Evolutionary conservation across 1,284 basidiomycete species (phyloP).

Genomic region (Boletus sp.): DNA sequence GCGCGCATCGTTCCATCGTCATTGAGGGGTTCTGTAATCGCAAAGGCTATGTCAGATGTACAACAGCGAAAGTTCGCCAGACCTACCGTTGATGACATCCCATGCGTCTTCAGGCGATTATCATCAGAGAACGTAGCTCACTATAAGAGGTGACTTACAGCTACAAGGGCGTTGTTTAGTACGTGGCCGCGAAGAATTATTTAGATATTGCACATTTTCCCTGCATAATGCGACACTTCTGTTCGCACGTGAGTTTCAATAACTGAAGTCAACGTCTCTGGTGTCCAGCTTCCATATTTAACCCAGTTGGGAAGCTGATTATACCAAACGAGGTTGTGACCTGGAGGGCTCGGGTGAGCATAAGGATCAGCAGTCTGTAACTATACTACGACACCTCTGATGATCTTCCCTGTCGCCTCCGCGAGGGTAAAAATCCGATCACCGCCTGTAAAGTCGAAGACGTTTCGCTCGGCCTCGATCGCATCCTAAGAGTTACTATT

Average conservation of each 20-base stretch:
- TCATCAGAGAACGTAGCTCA: background rate
- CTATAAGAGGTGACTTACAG: slow-evolving; percentile 10
- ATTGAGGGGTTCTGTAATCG: slow-evolving; percentile 16
- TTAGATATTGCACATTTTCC: slow-evolving; percentile 13
- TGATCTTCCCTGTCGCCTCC: slow-evolving; percentile 18
- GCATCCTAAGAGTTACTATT: slow-evolving; percentile 13
- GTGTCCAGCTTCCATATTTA: slow-evolving; percentile 15
- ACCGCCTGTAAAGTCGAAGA: slow-evolving; percentile 27
- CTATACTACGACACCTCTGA: slow-evolving; percentile 15
- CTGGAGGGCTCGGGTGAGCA: slow-evolving; percentile 4
- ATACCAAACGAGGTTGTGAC: slow-evolving; percentile 23
- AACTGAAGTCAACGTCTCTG: slow-evolving; percentile 16
- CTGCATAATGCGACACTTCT: slow-evolving; percentile 16
- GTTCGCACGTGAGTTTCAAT: slow-evolving; percentile 19
- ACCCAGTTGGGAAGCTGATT: slow-evolving; percentile 22
- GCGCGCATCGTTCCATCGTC: slow-evolving; percentile 17
- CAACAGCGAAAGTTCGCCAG: background rate
- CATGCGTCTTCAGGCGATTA: slow-evolving; percentile 14
- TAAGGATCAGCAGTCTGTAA: background rate
- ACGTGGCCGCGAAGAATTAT: too few species aligned
- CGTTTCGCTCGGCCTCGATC: slow-evolving; percentile 21
- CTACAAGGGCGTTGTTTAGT: slow-evolving; percentile 1
- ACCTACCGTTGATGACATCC: slow-evolving; percentile 25
- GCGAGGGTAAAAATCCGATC: slow-evolving; percentile 29
- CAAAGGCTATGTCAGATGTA: background rate